Conservation (phyloP, 2,329 filamentous ascomycete species). For the Helicocarpus griseus region DNA sequence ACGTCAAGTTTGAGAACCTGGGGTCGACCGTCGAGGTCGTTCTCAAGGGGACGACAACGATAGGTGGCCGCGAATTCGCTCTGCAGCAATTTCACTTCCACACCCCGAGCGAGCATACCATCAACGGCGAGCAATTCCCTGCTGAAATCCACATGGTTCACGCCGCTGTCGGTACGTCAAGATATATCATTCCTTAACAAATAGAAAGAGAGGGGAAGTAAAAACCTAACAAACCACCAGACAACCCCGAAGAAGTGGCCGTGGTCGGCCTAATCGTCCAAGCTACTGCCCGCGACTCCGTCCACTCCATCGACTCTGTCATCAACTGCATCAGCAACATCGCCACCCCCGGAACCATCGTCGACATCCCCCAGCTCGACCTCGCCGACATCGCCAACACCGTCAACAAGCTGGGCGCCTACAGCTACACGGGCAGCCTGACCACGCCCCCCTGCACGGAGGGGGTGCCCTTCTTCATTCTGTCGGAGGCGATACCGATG, state of each 20-base stretch:
- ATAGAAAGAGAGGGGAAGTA: not conserved
- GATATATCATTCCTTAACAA: not conserved
- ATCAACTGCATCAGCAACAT: constrained; percentile 35
- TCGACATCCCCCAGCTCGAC: constrained; percentile 30
- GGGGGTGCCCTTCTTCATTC: constrained; percentile 45
- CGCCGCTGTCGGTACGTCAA: constrained; percentile 33
- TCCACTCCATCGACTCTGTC: constrained; percentile 39
- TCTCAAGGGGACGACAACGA: constrained; percentile 40
- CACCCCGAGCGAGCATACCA: constrained; percentile 49
- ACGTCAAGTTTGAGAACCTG: constrained; percentile 36
- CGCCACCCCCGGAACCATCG: constrained; percentile 29
- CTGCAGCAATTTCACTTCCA: constrained; percentile 53
- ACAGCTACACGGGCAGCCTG: constrained; percentile 49
- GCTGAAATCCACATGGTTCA: constrained; percentile 55
- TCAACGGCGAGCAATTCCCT: constrained; percentile 39
- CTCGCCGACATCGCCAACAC: constrained; percentile 33
- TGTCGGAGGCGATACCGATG: constrained; percentile 37
- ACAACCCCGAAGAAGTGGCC: constrained; percentile 26
- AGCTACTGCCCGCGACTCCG: constrained; percentile 27
- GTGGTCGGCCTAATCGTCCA: constrained; percentile 36
- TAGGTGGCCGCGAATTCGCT: constrained; percentile 32
- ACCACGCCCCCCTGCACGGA: constrained; percentile 55
- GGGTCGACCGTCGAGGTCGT: constrained; percentile 41
- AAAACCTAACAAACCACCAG: constrained; percentile 11
- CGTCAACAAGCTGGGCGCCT: constrained; percentile 32